Evolutionary conservation across 805 yeast species (phyloP).

Genomic region (Ogataea philodendri): DNA sequence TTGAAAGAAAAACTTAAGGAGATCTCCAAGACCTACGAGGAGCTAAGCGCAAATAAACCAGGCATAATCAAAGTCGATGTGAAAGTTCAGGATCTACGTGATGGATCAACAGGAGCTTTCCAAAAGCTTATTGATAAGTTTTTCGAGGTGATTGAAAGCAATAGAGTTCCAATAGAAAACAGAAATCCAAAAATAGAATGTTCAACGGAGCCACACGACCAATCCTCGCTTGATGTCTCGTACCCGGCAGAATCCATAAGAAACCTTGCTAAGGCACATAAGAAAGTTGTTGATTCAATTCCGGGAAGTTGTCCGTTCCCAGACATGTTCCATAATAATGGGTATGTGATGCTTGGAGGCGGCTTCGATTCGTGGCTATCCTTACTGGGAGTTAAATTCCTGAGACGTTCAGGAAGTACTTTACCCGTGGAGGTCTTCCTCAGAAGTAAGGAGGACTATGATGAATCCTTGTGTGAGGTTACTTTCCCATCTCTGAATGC

Average conservation of each 20-base stretch:
- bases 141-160: constrained; percentile 2
- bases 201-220: background rate
- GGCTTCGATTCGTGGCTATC: constrained; percentile 37
- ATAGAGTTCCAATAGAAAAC: constrained; percentile 1
- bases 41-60: constrained; percentile 9
- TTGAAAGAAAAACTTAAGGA: constrained; percentile 4
- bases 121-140: constrained; percentile 8
- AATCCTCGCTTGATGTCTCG: constrained; percentile 5
- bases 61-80: constrained; percentile 10
- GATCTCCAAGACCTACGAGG: constrained; percentile 6
- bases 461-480: constrained; percentile 36
- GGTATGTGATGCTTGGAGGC: constrained; percentile 39
- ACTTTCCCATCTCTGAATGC: constrained; percentile 39
- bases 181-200: constrained; percentile 1
- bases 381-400: constrained; percentile 34
- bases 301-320: constrained; percentile 37
- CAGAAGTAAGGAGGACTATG: constrained; percentile 36
- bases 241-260: constrained; percentile 37
- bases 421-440: constrained; percentile 41
- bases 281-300: constrained; percentile 38
- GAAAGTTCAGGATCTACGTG: constrained; percentile 6
- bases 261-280: constrained; percentile 38
- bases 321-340: constrained; percentile 18
- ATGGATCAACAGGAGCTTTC: constrained; percentile 2
- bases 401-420: constrained; percentile 39